Evolutionary conservation across 2,329 filamentous ascomycete genomes (phyloP).

Genomic region (Diaporthe citrichinensis): DNA sequence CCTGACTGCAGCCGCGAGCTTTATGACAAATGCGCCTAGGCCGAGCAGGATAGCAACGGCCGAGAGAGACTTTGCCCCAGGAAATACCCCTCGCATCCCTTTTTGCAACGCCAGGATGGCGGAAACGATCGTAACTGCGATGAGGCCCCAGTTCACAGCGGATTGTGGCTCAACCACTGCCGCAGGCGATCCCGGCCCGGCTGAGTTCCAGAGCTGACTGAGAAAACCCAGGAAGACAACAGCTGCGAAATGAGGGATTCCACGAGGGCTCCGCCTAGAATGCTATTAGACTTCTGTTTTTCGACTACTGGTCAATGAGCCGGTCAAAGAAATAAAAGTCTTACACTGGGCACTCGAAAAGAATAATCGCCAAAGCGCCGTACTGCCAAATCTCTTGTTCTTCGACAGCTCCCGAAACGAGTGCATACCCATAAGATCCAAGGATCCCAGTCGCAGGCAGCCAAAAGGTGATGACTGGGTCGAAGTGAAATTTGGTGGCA

Average conservation of each 20-base stretch:
- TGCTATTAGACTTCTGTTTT: not conserved
- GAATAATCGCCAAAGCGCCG: not conserved
- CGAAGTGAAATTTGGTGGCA: not conserved
- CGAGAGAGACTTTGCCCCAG: not conserved
- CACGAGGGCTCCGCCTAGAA: not conserved
- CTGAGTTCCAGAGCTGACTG: not conserved
- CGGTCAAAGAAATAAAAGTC: not conserved
- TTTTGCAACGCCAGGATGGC: not conserved
- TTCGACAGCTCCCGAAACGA: not conserved
- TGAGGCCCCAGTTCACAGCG: not conserved
- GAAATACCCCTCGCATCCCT: not conserved
- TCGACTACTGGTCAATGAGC: not conserved
- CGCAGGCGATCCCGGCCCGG: not conserved
- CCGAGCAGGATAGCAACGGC: not conserved
- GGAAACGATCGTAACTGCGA: not conserved
- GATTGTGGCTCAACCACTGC: not conserved
- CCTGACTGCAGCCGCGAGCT: not conserved
- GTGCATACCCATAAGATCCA: not conserved
- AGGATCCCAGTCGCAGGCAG: not conserved
- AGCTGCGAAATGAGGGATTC: not conserved
- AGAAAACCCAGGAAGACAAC: not conserved
- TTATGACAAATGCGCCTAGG: not conserved
- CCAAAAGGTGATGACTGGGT: not conserved
- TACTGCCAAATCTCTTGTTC: not conserved
- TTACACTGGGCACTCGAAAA: not conserved